phyloP scores from a whole-genome alignment of 225 moss, liverwort and hornwort genomes.

The Polytrichum formosum region DNA sequence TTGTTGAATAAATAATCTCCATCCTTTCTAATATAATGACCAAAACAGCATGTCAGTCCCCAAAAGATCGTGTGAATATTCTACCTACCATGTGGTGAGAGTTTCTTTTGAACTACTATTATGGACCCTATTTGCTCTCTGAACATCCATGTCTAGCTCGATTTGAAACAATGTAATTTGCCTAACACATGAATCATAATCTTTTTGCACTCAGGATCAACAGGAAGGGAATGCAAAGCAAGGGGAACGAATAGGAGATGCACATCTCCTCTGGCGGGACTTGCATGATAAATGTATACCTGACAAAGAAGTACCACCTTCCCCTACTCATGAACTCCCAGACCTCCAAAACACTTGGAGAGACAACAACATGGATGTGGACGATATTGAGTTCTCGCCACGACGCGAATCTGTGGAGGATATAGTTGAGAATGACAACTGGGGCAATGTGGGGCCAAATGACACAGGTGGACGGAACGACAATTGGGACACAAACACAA shows the following conservation, averaged over 20 bases:
- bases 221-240: neutral
- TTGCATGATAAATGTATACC: conserved; percentile 8
- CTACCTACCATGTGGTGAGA: neutral
- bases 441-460: conserved; percentile 1
- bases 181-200: neutral
- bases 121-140: neutral
- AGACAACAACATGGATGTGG: conserved; percentile 19
- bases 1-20: neutral
- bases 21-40: neutral
- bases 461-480: neutral
- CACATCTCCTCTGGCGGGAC: conserved; percentile 5
- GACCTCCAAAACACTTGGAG: neutral
- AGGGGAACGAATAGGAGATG: neutral
- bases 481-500: neutral
- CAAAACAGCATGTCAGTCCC: neutral
- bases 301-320: conserved; percentile 4
- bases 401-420: conserved; percentile 14
- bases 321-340: conserved; percentile 4
- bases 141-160: neutral
- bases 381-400: conserved; percentile 44
- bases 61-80: neutral
- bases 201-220: neutral
- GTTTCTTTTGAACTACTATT: neutral
- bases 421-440: conserved; percentile 11
- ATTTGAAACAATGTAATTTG: neutral